Conservation (phyloP, 1,139 yeast species). For the Hansenula sp. region DNA sequence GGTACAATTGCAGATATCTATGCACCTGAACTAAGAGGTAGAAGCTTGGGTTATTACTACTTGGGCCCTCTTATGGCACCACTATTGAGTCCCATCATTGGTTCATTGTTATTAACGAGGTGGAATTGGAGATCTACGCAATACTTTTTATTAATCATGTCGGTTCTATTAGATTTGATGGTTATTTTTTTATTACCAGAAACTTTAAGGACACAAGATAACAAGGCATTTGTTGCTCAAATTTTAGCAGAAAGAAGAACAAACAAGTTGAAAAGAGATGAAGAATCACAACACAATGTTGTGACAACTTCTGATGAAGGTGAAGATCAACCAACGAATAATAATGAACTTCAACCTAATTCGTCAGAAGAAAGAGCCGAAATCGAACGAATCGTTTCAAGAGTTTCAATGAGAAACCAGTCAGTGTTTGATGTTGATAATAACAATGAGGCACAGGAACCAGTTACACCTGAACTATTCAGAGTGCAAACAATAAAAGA, state of each 20-base stretch:
- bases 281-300: slow-evolving; percentile 2
- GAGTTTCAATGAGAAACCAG: slow-evolving; percentile 14
- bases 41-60: slow-evolving; percentile 78
- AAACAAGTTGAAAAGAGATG: slow-evolving; percentile 8
- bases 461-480: slow-evolving; percentile 29
- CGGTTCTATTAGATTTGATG: slow-evolving; percentile 49
- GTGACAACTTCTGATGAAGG: slow-evolving; percentile 1
- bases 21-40: slow-evolving; percentile 65
- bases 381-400: slow-evolving; percentile 15
- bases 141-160: slow-evolving; percentile 73
- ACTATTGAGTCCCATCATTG: slow-evolving; percentile 73
- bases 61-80: slow-evolving; percentile 85
- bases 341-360: slow-evolving; percentile 22
- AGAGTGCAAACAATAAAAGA: slow-evolving; percentile 24
- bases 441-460: slow-evolving; percentile 10
- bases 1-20: slow-evolving; percentile 81
- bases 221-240: slow-evolving; percentile 42
- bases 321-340: slow-evolving; percentile 12
- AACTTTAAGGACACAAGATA: slow-evolving; percentile 59
- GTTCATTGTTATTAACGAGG: slow-evolving; percentile 66
- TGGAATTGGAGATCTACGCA: slow-evolving; percentile 93
- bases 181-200: slow-evolving; percentile 68
- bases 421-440: slow-evolving; percentile 12
- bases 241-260: slow-evolving; percentile 35
- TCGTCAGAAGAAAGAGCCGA: slow-evolving; percentile 18